Conservation (phyloP, 2,329 filamentous ascomycete species). For the Emmonsia crescens region DNA sequence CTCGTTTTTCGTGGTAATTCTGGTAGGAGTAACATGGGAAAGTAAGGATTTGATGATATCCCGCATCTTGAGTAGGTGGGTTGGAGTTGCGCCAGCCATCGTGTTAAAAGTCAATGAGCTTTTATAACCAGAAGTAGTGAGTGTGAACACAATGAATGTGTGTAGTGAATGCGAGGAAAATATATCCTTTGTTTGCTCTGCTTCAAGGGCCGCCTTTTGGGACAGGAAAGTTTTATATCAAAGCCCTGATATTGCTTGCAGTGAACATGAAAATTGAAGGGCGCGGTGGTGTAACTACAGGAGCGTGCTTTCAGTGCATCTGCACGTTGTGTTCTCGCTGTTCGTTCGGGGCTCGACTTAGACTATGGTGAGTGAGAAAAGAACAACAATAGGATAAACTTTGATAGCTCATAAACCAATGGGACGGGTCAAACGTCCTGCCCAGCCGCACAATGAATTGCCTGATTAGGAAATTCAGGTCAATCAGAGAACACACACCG, state of each 20-base stretch:
- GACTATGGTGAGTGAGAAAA: neutral
- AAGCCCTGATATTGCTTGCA: neutral
- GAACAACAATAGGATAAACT: neutral
- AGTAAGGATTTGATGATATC: neutral
- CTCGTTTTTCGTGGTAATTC: neutral
- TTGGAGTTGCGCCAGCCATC: neutral
- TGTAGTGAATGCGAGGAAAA: neutral
- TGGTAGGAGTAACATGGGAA: neutral
- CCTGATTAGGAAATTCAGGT: neutral
- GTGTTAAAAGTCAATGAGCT: neutral
- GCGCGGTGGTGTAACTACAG: neutral
- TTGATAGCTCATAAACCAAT: neutral
- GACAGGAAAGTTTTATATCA: neutral
- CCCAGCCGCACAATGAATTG: neutral
- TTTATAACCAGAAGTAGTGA: neutral
- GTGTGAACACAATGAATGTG: neutral
- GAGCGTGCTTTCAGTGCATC: too few species aligned
- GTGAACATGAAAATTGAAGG: neutral
- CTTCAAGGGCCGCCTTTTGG: neutral
- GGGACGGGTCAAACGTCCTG: neutral
- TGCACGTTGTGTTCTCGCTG: neutral
- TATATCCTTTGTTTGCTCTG: neutral
- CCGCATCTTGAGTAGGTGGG: neutral
- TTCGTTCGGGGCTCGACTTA: neutral
- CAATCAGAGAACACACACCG: neutral